Evolutionary conservation across 2,329 filamentous ascomycete species (phyloP).

Genomic region (Pyrenophora tritici-repentis): DNA sequence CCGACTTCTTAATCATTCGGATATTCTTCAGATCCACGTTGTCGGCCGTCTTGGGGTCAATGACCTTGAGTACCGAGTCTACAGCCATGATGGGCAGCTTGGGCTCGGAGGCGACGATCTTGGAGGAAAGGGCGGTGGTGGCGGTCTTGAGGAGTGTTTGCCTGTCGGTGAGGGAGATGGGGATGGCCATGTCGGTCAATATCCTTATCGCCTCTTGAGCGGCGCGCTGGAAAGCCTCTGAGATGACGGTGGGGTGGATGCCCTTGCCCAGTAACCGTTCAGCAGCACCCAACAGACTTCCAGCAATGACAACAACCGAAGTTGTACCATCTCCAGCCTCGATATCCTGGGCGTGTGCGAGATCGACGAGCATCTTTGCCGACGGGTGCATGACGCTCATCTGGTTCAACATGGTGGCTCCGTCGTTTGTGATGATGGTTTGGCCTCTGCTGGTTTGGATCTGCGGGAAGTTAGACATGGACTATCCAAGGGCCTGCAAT

Average conservation of each 20-base stretch:
- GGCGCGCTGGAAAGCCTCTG: conserved; percentile 95
- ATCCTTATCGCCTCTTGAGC: conserved; percentile 86
- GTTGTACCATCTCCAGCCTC: conserved; percentile 98
- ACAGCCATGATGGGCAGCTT: conserved; percentile 98
- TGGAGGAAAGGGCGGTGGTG: conserved; percentile 95
- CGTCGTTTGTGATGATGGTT: conserved; percentile 99
- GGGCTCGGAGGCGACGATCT: conserved; percentile 97
- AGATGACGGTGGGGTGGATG: conserved; percentile 97
- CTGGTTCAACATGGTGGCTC: conserved; percentile 98
- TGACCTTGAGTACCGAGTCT: conserved; percentile 92
- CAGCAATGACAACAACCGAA: conserved; percentile 96
- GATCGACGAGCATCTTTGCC: conserved; percentile 97
- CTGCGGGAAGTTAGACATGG: conserved; percentile 41
- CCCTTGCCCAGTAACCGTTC: conserved; percentile 86
- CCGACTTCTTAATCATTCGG: conserved; percentile 94
- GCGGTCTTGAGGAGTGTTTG: conserved; percentile 92
- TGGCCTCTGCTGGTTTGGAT: conserved; percentile 96
- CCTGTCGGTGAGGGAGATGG: conserved; percentile 86
- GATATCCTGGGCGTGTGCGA: conserved; percentile 96
- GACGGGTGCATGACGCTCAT: conserved; percentile 99
- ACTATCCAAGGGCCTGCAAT: not conserved
- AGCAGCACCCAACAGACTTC: conserved; percentile 89
- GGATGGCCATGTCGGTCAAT: conserved; percentile 93
- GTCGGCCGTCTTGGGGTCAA: conserved; percentile 92
- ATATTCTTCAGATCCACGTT: conserved; percentile 98